phyloP scores from a whole-genome alignment of 1,284 basidiomycete genomes.

The Irpex lacteus region DNA sequence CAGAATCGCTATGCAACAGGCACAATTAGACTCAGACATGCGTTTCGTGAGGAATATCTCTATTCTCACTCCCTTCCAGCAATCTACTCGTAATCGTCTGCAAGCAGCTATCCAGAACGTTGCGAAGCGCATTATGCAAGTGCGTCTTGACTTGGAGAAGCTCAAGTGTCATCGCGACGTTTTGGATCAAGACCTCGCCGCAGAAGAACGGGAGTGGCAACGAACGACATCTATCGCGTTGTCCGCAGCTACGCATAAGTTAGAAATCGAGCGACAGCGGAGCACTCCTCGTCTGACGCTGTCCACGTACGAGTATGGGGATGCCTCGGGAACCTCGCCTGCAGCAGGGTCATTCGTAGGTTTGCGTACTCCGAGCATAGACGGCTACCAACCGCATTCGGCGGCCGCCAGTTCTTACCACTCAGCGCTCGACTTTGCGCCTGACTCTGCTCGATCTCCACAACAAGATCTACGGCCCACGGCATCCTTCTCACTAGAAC shows the following conservation, averaged over 20 bases:
- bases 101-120: conserved; percentile 60
- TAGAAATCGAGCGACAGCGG: conserved; percentile 42
- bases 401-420: conserved; percentile 61
- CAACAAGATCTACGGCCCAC: neutral
- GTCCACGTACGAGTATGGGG: conserved; percentile 37
- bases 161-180: conserved; percentile 74
- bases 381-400: conserved; percentile 35
- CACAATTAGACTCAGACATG: conserved; percentile 69
- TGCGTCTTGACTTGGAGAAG: conserved; percentile 75
- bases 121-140: conserved; percentile 62
- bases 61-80: conserved; percentile 84
- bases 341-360: neutral
- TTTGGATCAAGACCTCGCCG: conserved; percentile 69
- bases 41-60: conserved; percentile 81
- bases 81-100: conserved; percentile 77
- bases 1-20: conserved; percentile 53
- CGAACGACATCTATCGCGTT: conserved; percentile 69
- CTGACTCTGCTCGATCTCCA: conserved; percentile 29
- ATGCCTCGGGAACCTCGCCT: neutral
- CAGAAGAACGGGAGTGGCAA: conserved; percentile 70
- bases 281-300: conserved; percentile 42
- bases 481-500: conserved; percentile 35
- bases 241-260: conserved; percentile 64
- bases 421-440: conserved; percentile 58
- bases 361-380: neutral